phyloP scores from a whole-genome alignment of 2,329 filamentous ascomycete genomes.

The Aspergillus sp. region DNA sequence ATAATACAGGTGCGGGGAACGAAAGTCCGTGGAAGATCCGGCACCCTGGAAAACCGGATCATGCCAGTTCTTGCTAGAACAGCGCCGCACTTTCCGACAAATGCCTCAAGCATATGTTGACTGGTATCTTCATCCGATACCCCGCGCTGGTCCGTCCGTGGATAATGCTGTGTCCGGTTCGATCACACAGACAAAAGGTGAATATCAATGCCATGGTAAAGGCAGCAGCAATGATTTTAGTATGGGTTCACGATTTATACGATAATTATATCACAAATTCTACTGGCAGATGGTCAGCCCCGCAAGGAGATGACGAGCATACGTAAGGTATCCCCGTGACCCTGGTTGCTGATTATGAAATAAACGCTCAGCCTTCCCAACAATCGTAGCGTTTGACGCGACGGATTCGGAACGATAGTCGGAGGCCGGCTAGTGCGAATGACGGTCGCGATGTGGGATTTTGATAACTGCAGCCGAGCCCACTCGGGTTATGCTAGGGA shows the following conservation, averaged over 20 bases:
- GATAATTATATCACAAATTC: neutral
- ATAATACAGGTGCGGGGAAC: neutral
- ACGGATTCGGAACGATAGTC: neutral
- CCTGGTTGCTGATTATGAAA: constrained; percentile 31
- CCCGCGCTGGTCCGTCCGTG: constrained; percentile 40
- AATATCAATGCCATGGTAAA: neutral
- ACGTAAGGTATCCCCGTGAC: constrained; percentile 20
- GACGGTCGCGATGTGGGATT: constrained; percentile 1
- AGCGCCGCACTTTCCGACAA: constrained; percentile 33
- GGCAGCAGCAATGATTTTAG: neutral
- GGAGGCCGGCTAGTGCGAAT: neutral
- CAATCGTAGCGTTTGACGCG: neutral
- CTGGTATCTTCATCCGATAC: constrained; percentile 37
- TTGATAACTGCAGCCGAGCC: neutral
- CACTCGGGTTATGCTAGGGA: neutral
- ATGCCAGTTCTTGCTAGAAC: constrained; percentile 18
- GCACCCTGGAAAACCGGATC: neutral
- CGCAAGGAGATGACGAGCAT: neutral
- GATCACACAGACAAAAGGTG: neutral
- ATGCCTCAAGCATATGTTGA: constrained; percentile 27
- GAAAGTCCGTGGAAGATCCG: neutral
- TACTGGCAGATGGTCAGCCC: neutral
- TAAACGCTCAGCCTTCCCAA: constrained; percentile 22
- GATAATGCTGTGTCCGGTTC: constrained; percentile 26
- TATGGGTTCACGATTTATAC: neutral